Base-by-base conservation (phyloP, 2,329 filamentous ascomycete species). In the Lachnellula subtilissima region DNA sequence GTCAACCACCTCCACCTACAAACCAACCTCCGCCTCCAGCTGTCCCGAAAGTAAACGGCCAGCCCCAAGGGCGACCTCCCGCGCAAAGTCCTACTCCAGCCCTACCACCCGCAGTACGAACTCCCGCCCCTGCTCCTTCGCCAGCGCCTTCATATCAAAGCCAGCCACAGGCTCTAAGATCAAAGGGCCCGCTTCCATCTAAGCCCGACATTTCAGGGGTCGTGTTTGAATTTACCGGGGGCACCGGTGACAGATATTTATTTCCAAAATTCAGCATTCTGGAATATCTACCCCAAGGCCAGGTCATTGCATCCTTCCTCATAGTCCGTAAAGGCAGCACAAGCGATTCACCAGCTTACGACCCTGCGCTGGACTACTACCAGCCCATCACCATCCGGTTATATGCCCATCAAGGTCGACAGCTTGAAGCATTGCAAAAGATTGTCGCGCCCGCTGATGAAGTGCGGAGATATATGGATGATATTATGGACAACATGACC, bases 201-300 rank as follows among this genome's bases (percentile, higher is more conserved):
- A 84, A 81, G 62, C 80, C 80, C 25, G 85, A 86, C 54, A 79
- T 86, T 45, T 79, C 83, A 1, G 84, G 84, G n/a, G 76, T 88
- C 14, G 81, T 87, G 1, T 81, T 91, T 58, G 86, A 89, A 62
- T 89, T 90, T 69, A 70, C 75, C 5, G 80, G 81, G 48, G 85
- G 85, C 36, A 83, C 76, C 2, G 88, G 87, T 47, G 89, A 93
- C 69, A 82, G 88, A 25, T 92, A 89, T 68, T 74, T 90, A 48
- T 92, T 94, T 61, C 89, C 89, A 2, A 88, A 86, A 62, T 87
- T 88, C 67, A 88, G 86, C 70, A 86, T 93, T 36, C 70, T 93
- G 50, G 88, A 94, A 68, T 85, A 83, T 66, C 74, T 85, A 1
- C 76, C 78, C n/a, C 70, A 71, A 4, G 81, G 81, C 2, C 81